Conservation (phyloP, 169 alveolate species). For the Cryptosporidium meleagridis region DNA sequence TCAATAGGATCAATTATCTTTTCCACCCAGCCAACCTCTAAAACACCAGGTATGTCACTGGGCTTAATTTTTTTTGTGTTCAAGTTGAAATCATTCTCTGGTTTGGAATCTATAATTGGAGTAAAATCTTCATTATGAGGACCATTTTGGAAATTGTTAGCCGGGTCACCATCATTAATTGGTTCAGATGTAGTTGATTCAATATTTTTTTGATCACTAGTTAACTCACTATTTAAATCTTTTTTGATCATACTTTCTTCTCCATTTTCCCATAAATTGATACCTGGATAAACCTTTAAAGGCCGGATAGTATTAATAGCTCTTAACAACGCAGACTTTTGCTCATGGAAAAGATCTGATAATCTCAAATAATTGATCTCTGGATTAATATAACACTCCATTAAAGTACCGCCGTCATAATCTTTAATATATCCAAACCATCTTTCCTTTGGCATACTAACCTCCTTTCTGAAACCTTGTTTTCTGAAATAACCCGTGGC, state of each 20-base stretch:
- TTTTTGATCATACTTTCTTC: background rate
- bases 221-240: conserved; percentile 39
- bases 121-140: background rate
- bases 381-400: conserved; percentile 96
- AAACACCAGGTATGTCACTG: conserved; percentile 90
- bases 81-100: background rate
- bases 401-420: conserved; percentile 99
- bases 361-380: conserved; percentile 93
- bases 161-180: background rate
- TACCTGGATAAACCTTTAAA: conserved; percentile 86
- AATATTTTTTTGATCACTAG: background rate
- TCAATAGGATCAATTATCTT: conserved; percentile 76
- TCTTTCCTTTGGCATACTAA: conserved; percentile 94
- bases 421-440: conserved; percentile 99
- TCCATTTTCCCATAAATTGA: conserved; percentile 81
- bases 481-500: conserved; percentile 98
- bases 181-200: background rate
- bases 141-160: background rate
- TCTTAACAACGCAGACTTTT: conserved; percentile 87
- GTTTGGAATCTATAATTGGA: conserved; percentile 4
- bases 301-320: conserved; percentile 88
- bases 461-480: conserved; percentile 96
- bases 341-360: conserved; percentile 90
- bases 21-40: conserved; percentile 93
- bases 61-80: conserved; percentile 79